Evolutionary conservation across 2,329 filamentous ascomycete species (phyloP), one percentile per base, ranked within the genome.

Genomic region (Fusarium nanum): DNA sequence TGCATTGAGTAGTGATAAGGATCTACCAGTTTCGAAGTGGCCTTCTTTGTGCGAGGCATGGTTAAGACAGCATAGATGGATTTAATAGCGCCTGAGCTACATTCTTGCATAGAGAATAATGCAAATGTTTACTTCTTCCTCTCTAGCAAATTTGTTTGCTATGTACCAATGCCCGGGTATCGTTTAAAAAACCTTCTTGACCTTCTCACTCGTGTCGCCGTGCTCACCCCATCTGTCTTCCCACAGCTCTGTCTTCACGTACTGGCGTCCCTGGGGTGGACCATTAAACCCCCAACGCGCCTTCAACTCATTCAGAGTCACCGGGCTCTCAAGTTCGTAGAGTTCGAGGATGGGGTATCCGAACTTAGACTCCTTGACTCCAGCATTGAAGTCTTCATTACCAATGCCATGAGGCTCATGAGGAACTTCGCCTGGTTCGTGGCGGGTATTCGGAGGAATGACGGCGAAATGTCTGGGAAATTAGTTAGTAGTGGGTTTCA

Each of bases 351-450:
- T 62, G 3, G 72, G 75, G 53, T 78, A 78, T 11, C 71, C 76
- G 47, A 70, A 76, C 22, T 71, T 74, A 11, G 74, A 75, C 42
- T 67, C 37, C 25, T 77, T 76, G 5, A 56, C 52, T 1, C 76
- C 73, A 13, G 72, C 70, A 37, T 78, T 78, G 60, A 77, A 78
- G 27, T 78, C 73, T 16, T 64, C 49, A 37, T 78, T 78, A 34
- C 75, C 75, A 12, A 76, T 70, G 14, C 76, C 76, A 22, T 63
- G 47, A 4, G 75, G 76, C n/a, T 65, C 66, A 4, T 23, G 45
- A 12, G 69, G 71, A 13, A 73, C 72, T 7, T 53, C 60, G 5
- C 72, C 72, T 22, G 71, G 71, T 3, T 60, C 53, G 16, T 47
- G 69, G 10, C 64, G 67, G 1, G 50, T 37, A 2, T 20, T 14